Evolutionary conservation across 495 filamentous ascomycete species (phyloP).

Genomic region (Cudoniella acicularis): DNA sequence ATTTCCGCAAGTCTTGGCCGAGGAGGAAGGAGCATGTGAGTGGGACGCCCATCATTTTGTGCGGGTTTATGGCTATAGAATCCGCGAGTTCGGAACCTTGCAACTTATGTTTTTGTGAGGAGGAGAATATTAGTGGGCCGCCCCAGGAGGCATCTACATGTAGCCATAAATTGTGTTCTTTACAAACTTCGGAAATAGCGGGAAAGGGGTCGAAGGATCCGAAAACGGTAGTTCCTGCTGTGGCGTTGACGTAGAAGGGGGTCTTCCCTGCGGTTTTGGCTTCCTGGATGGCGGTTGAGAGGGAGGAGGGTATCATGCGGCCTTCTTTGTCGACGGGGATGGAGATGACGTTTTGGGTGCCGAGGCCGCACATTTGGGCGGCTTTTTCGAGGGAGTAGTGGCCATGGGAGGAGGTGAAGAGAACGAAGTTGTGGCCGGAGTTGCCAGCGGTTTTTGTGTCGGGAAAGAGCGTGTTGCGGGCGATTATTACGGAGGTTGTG

Average conservation of each 20-base stretch:
- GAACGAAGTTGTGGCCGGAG: slow-evolving; percentile 57
- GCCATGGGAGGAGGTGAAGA: slow-evolving; percentile 87
- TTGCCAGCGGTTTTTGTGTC: slow-evolving; percentile 70
- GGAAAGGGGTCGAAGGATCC: slow-evolving; percentile 84
- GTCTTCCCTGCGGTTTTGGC: slow-evolving; percentile 62
- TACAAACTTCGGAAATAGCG: slow-evolving; percentile 68
- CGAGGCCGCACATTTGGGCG: slow-evolving; percentile 80
- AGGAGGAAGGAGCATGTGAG: slow-evolving; percentile 90
- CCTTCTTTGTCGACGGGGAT: slow-evolving; percentile 72
- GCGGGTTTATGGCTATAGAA: slow-evolving; percentile 82
- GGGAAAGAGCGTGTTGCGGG: slow-evolving; percentile 81
- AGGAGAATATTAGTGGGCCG: slow-evolving; percentile 76
- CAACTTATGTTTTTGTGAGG: slow-evolving; percentile 58
- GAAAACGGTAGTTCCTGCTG: slow-evolving; percentile 89
- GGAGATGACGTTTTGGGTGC: slow-evolving; percentile 64
- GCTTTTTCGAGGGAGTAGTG: slow-evolving; percentile 97
- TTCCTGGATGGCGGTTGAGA: slow-evolving; percentile 56
- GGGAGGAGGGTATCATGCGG: slow-evolving; percentile 61
- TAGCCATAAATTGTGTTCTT: slow-evolving; percentile 72
- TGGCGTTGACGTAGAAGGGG: slow-evolving; percentile 94
- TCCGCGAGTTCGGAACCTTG: slow-evolving; percentile 69
- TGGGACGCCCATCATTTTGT: slow-evolving; percentile 94
- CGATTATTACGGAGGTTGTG: slow-evolving; percentile 81
- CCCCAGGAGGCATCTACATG: slow-evolving; percentile 93
- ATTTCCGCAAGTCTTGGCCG: slow-evolving; percentile 65